Percentiles rank a stretch among this genome's conserved stretches.
Evolutionary conservation across 352 stramenopile species (phyloP).

Genomic region (Pelagophyceae sp.): DNA sequence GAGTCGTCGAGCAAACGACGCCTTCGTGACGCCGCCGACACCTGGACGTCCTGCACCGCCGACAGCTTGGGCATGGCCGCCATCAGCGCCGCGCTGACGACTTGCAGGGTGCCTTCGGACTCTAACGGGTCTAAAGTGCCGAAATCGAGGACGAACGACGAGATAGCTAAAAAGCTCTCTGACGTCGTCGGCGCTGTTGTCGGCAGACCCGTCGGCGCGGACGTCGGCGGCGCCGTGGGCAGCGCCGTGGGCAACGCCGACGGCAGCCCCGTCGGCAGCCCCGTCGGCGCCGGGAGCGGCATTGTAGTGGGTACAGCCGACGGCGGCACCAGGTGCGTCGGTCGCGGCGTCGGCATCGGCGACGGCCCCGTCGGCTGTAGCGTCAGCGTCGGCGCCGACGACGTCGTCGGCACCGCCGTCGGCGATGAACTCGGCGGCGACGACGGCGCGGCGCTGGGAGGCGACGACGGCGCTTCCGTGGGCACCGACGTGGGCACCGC

Average conservation of each 20-base stretch:
- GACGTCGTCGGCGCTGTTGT: too few species aligned
- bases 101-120: not conserved
- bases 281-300: not conserved
- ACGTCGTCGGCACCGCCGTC: not conserved
- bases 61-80: not conserved
- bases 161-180: too few species aligned
- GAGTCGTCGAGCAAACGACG: not conserved
- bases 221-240: not conserved
- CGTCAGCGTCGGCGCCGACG: too few species aligned
- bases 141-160: not conserved
- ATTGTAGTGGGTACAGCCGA: not conserved
- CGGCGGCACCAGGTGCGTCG: too few species aligned
- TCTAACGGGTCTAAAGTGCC: not conserved
- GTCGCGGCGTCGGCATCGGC: too few species aligned
- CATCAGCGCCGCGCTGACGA: not conserved
- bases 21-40: not conserved
- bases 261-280: not conserved
- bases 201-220: not conserved
- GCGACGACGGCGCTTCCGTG: not conserved
- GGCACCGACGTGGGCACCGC: not conserved
- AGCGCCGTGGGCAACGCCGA: not conserved
- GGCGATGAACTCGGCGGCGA: not conserved
- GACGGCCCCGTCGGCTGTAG: too few species aligned
- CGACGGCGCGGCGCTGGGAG: not conserved
- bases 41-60: not conserved